Evolutionary conservation across 495 filamentous ascomycete species (phyloP), one percentile per base, ranked within the genome.

Genomic region (Aspergillus sclerotiicarbonarius): DNA sequence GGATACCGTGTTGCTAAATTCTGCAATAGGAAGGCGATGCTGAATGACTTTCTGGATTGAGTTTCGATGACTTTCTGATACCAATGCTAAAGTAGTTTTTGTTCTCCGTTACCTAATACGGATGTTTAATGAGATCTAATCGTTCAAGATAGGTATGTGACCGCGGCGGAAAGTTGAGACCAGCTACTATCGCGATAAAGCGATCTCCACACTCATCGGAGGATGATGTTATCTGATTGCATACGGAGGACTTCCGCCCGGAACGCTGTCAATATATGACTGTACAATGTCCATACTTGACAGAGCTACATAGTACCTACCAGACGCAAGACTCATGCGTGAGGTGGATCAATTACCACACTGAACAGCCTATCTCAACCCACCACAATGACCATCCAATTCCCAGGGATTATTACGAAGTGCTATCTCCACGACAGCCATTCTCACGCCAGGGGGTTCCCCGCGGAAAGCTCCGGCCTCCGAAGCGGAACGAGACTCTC

Each of bases 381-480:
- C 25, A 25, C 5, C 25, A 25, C 25, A n/a, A n/a, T n/a, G 25
- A 25, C 25, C 25, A 25, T 25, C 25, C 25, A 25, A 25, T 25
- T 25, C 25, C 25, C 25, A 25, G 25, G 25, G 2, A 25, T 35
- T 35, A n/a, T 6, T 41, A n/a, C 37, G 37, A 41, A 41, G 25
- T 31, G 25, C 6, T 18, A 7, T 18, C 13, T n/a, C 9, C 8
- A 8, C 46, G n/a, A n/a, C n/a, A n/a, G n/a, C n/a, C n/a, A n/a
- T n/a, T n/a, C n/a, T 49, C 18, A 30, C 25, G 25, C 8, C 25
- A 25, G 25, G 21, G 29, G 31, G 8, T 21, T 31, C 47, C 25
- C 25, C 31, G 47, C 47, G 47, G 47, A 32, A 50, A 50, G 25
- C 47, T 50, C 47, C 51, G 51, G 16, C 32, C 32, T 53, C 33